phyloP scores from a whole-genome alignment of 106 monocot species.

The Alisma plantagoaquatica region DNA sequence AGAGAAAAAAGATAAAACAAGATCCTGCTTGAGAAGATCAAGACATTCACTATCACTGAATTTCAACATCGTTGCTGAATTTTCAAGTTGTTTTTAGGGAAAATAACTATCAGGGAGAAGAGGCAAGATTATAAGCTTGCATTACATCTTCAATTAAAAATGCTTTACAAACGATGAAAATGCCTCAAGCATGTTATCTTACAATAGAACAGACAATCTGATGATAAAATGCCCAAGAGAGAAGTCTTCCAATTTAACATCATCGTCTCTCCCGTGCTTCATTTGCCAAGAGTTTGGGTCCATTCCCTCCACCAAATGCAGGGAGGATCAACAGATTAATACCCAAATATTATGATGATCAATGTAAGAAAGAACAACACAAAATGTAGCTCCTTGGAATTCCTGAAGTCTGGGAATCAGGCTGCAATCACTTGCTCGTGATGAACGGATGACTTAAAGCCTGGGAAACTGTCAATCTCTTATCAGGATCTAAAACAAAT shows the following conservation, averaged over 20 bases:
- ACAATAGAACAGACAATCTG: slow-evolving; percentile 92
- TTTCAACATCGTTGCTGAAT: neutral
- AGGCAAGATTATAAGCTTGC: slow-evolving; percentile 10
- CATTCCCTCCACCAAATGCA: slow-evolving; percentile 34
- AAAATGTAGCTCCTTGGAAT: slow-evolving; percentile 42
- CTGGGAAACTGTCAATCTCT: slow-evolving; percentile 94
- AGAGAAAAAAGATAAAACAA: neutral
- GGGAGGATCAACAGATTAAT: slow-evolving; percentile 44
- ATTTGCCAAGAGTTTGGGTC: slow-evolving; percentile 20
- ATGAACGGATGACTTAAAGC: slow-evolving; percentile 96
- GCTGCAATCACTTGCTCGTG: slow-evolving; percentile 97
- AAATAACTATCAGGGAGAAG: neutral
- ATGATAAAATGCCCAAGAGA: slow-evolving; percentile 59
- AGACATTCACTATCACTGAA: neutral
- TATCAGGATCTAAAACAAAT: slow-evolving; percentile 94
- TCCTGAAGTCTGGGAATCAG: slow-evolving; percentile 49
- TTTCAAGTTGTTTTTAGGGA: neutral
- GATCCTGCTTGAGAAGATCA: neutral
- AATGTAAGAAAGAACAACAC: slow-evolving; percentile 35
- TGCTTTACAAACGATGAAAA: slow-evolving; percentile 61
- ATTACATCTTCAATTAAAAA: slow-evolving; percentile 10
- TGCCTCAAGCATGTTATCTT: slow-evolving; percentile 76
- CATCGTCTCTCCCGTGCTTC: slow-evolving; percentile 42
- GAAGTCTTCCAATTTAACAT: slow-evolving; percentile 23
- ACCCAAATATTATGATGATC: slow-evolving; percentile 50